A percentile compares a stretch with the other conserved stretches of the same genome.
Conservation (phyloP, 2,329 filamentous ascomycete species). For the Microdochium trichocladiopsis region DNA sequence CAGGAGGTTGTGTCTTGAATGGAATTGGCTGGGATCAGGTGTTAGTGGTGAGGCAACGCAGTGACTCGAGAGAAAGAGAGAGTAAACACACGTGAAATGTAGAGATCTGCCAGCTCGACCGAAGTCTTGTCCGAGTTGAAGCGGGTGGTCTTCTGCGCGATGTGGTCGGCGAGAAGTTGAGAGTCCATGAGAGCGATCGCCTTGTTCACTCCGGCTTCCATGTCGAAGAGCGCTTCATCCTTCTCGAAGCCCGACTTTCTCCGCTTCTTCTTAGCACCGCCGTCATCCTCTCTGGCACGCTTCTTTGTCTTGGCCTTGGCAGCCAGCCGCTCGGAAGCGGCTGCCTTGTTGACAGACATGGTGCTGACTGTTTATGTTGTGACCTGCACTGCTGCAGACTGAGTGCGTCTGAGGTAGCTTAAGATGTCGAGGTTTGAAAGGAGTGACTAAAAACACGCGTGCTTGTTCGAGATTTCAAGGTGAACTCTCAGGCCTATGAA, state of each 20-base stretch:
- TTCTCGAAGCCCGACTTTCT: conserved; percentile 47
- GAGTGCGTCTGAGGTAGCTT: no score
- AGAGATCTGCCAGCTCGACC: conserved; percentile 77
- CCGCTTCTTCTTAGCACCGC: conserved; percentile 39
- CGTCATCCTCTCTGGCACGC: conserved; percentile 45
- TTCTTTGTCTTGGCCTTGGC: conserved; percentile 36
- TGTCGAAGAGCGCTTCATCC: conserved; percentile 53
- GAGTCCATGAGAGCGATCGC: conserved; percentile 78
- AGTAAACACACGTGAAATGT: conserved; percentile 59
- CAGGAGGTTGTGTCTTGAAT: conserved; percentile 78
- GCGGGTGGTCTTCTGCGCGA: conserved; percentile 69
- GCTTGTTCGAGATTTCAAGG: no score
- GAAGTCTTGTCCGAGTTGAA: conserved; percentile 76
- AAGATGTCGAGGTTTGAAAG: no score
- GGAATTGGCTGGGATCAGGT: conserved; percentile 47
- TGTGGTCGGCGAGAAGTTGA: conserved; percentile 74
- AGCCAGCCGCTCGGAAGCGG: conserved; percentile 10
- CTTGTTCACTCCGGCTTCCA: conserved; percentile 70
- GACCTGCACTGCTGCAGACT: background rate
- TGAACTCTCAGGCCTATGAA: no score
- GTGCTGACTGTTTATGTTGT: background rate
- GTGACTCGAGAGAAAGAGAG: conserved; percentile 3
- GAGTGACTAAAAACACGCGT: no score
- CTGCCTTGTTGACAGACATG: conserved; percentile 11
- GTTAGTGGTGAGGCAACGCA: no score